Base-by-base conservation (phyloP, 1,284 basidiomycete species). In the Ustilago crameri region DNA sequence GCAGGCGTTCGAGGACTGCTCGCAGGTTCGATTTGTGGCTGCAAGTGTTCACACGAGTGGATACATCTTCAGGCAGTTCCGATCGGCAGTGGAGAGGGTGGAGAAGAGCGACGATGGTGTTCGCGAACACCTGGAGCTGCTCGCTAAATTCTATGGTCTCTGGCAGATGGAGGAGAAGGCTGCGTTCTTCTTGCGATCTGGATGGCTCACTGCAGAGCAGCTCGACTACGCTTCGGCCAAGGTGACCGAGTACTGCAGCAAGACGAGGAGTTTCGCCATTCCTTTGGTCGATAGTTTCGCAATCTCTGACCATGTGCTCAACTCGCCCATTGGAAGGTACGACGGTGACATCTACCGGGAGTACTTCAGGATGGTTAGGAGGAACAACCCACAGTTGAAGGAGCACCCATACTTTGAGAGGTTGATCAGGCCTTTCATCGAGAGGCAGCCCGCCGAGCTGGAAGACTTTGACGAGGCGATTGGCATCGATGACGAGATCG, bases 111-210 rank as follows among this genome's bases (percentile, higher is more conserved):
- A 63, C 41, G 78, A 82, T 50, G 78, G 78, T 44, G 80, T 81
- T 24, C 68, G 76, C 35, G 72, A 78, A 48, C 59, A 77, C 41
- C 72, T 82, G 27, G 62, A 75, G 47, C 52, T 76, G 35, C 51
- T 82, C 26, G 65, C 67, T 46, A 75, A 68, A 38, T 74, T 82
- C 55, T 83, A 83, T 60, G 81, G 86, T n/a, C 81, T 87, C 14
- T 87, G 87, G 86, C 85, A 86, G 76, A 85, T 87, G 72, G 87
- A 88, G 78, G 87, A 88, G 84, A 86, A 87, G 80, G 86, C 86
- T 44, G 86, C 84, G 30, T 85, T 85, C 74, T 87, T 88, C 84
- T 82, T 88, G 27, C 79, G 79, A 42, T 76, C 73, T 60, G 85
- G 85, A 51, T 87, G 85, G 84, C 84, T 86, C 57, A 79, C 75